These are phyloP conservation scores for Fraxinus angustifolia DNA, from an alignment of 305 asterid species.

Conservation along the genomic window DNA sequence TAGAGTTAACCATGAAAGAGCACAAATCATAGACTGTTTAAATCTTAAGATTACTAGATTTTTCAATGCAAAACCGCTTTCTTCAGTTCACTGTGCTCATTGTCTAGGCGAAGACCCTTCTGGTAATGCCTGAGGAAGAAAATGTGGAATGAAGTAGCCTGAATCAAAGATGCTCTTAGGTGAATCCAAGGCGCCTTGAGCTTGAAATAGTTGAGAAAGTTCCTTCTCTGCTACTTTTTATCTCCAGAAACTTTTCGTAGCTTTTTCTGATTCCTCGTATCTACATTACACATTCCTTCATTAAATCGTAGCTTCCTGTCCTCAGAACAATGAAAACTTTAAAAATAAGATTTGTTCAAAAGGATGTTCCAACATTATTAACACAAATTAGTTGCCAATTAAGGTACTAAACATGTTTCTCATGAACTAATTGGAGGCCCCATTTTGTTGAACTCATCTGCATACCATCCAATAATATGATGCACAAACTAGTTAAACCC, in stretches of 20 bases:
- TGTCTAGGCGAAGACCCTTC: slow-evolving; percentile 89
- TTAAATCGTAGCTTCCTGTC: background rate
- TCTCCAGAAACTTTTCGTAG: background rate
- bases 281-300: background rate
- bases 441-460: background rate
- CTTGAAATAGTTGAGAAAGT: background rate
- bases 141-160: slow-evolving; percentile 1
- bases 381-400: background rate
- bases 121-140: slow-evolving; percentile 70
- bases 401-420: background rate
- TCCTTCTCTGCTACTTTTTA: background rate
- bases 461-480: background rate
- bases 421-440: background rate
- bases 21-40: background rate
- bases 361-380: background rate
- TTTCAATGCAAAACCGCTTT: slow-evolving; percentile 82
- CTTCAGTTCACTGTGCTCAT: slow-evolving; percentile 87
- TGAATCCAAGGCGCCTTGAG: background rate
- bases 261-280: background rate
- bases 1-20: background rate
- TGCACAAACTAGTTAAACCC: background rate
- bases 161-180: background rate
- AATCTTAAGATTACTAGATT: slow-evolving; percentile 30
- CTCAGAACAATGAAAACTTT: background rate
- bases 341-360: background rate